Evolutionary conservation across 495 filamentous ascomycete species (phyloP).

Genomic region (Neurospora pannonica): DNA sequence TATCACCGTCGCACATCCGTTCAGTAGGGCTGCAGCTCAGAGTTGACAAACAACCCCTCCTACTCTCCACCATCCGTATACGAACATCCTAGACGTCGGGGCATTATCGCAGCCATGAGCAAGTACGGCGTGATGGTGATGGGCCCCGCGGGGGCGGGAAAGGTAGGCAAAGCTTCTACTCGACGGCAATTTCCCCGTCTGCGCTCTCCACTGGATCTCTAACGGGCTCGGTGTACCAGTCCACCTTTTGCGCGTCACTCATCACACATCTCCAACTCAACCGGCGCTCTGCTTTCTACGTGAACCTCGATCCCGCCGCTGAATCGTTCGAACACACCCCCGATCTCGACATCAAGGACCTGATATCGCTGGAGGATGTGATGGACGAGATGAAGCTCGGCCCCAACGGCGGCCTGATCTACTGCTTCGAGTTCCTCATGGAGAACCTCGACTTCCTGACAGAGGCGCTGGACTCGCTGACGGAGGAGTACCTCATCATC

Average conservation of each 20-base stretch:
- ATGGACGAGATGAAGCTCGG: conserved; percentile 95
- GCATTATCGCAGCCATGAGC: conserved; percentile 51
- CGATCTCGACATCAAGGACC: conserved; percentile 92
- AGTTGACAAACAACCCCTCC: neutral
- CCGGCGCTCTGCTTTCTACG: conserved; percentile 82
- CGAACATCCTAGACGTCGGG: neutral
- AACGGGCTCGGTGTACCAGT: conserved; percentile 35
- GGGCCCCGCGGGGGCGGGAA: conserved; percentile 83
- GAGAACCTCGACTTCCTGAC: conserved; percentile 95
- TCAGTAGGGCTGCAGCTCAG: neutral
- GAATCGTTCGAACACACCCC: conserved; percentile 86
- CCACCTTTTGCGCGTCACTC: conserved; percentile 87
- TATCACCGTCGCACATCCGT: neutral
- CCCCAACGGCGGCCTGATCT: conserved; percentile 92
- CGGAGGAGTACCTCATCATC: conserved; percentile 91
- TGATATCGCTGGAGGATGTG: conserved; percentile 92
- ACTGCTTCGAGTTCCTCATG: conserved; percentile 94
- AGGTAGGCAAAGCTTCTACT: conserved; percentile 39
- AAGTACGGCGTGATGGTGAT: conserved; percentile 92
- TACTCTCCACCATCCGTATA: neutral
- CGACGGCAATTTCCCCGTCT: neutral
- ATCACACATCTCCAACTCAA: conserved; percentile 87
- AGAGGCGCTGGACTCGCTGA: conserved; percentile 73
- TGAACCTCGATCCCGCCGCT: conserved; percentile 95
- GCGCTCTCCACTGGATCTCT: conserved; percentile 4